Evolutionary conservation across 345 rosid species (phyloP), one percentile per base, ranked within the genome.

Genomic region (Zanthoxylum bungeanum): DNA sequence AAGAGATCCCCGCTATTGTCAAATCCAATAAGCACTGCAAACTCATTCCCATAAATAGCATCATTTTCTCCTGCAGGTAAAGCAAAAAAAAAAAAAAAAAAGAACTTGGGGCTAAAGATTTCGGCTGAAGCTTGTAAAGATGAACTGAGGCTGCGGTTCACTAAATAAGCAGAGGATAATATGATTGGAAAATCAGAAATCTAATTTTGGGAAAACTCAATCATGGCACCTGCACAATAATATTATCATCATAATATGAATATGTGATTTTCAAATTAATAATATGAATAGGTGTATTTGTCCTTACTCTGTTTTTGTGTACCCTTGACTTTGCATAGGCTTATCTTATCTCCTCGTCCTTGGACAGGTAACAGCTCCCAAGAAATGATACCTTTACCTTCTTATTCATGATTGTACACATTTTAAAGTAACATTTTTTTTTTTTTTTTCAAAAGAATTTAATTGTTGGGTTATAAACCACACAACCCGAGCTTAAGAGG

Each of bases 1-100:
- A 75, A n/a, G 96, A 93, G 72, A 91, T 67, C 60, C 91, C 93
- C 5, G 97, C 97, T 56, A 93, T 84, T 58, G 76, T 70, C 75
- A 90, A 72, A 86, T 93, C 98, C 74, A 90, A 46, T 2, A 83
- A 21, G 58, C 84, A 70, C 81, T 87, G 96, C 44, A 89, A 2
- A 72, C 86, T 87, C 51, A 87, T 72, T 4, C 87, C 82, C 82
- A 84, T 61, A 68, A 85, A 52, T 72, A 82, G 47, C 79, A 60
- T 60, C 80, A 69, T 83, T 40, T 62, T 36, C 22, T 25, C 28
- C 4, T 5, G n/a, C n/a, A n/a, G n/a, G n/a, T n/a, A n/a, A n/a
- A n/a, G n/a, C n/a, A n/a, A n/a, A n/a, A n/a, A n/a, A n/a, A n/a
- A n/a, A n/a, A n/a, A n/a, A n/a, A n/a, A n/a, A n/a, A n/a, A n/a